Base-by-base conservation (phyloP, 768 basidiomycete species). In the Mrakia blollopis region DNA sequence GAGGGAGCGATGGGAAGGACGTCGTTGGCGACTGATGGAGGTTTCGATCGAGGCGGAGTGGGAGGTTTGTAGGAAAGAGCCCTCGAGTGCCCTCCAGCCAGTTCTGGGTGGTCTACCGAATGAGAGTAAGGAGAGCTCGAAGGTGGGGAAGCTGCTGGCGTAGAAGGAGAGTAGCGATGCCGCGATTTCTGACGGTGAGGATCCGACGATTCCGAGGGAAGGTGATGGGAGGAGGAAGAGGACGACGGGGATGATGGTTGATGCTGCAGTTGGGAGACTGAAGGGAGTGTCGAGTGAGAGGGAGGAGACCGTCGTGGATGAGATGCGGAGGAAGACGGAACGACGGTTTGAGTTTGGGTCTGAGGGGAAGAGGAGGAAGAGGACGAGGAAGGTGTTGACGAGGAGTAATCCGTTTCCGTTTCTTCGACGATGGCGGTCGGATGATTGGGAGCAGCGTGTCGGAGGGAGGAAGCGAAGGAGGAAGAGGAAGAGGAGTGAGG, bases 181-280 rank as follows among this genome's bases (percentile, higher is more conserved):
- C 73, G 73, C 52, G 61, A 65, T 30, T 74, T 74, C 44, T 65
- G 73, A 23, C 62, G 73, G 41, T 63, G 63, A 28, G 61, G 63
- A 28, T 74, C 47, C 16, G 41, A 23, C 35, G 32, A 62, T 14
- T 65, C 52, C 39, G 44, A 41, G 16, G 47, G 47, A 50, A 52
- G 23, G 47, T 32, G 41, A 8, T 50, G n/a, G n/a, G 47, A 54
- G 10, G 62, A 63, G 10, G 39, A 68, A 4, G 65, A 68, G 11
- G 72, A 54, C 6, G 52, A 35, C 2, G 52, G 35, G 13, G 50
- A 35, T 16, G 47, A 28, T 13, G 30, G 28, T 30, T 50, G 28
- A 37, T 39, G 52, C 11, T 54, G 62, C 10, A 50, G 30, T 32
- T 63, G 65, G 8, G 61, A 7, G 9, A 50, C 44, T 5, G 62